Evolutionary conservation across 306 rosid genomes (phyloP), one percentile per base, ranked within the genome.

Genomic region (Trifolium fragiferum): DNA sequence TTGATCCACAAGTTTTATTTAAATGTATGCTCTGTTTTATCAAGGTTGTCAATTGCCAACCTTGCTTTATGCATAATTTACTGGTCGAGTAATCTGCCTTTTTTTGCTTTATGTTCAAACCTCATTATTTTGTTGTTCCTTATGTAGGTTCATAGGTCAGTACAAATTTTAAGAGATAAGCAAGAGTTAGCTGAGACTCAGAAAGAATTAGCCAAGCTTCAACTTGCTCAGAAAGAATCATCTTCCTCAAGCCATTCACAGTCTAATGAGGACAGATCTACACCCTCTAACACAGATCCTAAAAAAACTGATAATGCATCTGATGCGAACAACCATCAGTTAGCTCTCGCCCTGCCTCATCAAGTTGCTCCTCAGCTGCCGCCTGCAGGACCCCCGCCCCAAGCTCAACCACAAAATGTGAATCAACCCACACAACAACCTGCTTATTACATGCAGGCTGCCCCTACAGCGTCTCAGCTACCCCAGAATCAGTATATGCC

Each of bases 181-280:
- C 99, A 95, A 84, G 99, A 95, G 78, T 90, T 95, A 30, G 93
- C 93, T 21, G 99, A 95, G 57, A 82, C 99, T 53, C 98, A 95
- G 80, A 95, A 92, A 82, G 98, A 95, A 73, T 67, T 95, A 63
- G 97, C 98, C 70, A 95, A 95, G 86, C 97, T 90, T 83, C 99
- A 94, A 81, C 92, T 83, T 76, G 89, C 78, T 4, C 98, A 87
- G 78, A 94, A 91, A 70, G 98, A 87, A 68, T 89, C 99, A 73
- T 85, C 90, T 74, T 81, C 93, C 15, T 82, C 93, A 21, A 86
- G 60, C 77, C 96, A 90, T 80, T 79, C 90, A 2, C 96, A 92
- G 44, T 78, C 90, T 65, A 90, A 82, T 44, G 99, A 94, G 85
- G 99, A 90, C 66, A 87, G 86, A 68, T 78, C 88, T 63, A 85